A percentile compares a stretch with the other conserved stretches of the same genome.
Conservation (phyloP, 106 monocot genomes). For the Gastrodia elata region DNA sequence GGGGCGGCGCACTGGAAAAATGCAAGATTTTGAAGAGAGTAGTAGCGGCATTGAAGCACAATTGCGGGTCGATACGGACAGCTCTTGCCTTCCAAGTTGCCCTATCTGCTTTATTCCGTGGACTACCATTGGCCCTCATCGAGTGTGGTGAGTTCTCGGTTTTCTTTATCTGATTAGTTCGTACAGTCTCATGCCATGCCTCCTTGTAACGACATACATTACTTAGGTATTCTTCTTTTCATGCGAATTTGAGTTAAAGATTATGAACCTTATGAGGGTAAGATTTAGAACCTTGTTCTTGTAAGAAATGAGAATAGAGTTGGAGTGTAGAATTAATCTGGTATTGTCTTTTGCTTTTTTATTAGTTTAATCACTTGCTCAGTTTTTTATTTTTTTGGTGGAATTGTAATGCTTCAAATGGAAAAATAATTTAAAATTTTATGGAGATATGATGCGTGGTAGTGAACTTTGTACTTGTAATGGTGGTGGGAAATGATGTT, state of each 20-base stretch:
- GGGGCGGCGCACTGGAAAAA: not conserved
- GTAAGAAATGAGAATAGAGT: not conserved
- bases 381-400: not conserved
- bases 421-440: not conserved
- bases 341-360: not conserved
- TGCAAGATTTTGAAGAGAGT: not conserved
- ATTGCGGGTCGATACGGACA: slow-evolving; percentile 4
- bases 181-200: not conserved
- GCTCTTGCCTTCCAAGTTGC: slow-evolving; percentile 21
- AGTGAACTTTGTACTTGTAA: not conserved
- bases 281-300: not conserved
- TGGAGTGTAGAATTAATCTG: not conserved
- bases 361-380: not conserved
- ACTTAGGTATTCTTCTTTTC: not conserved
- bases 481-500: not conserved
- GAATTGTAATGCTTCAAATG: not conserved
- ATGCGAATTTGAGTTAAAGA: not conserved
- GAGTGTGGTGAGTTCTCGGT: slow-evolving; percentile 32
- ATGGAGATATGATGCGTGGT: not conserved
- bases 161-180: not conserved
- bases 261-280: not conserved
- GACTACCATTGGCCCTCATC: slow-evolving; percentile 46
- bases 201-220: no score
- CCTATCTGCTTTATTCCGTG: slow-evolving; percentile 49
- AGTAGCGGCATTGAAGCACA: not conserved